A percentile compares a stretch with the other conserved stretches of the same genome.
phyloP scores from a whole-genome alignment of 2,329 filamentous ascomycete genomes.

The Dactylonectria estremocensis region DNA sequence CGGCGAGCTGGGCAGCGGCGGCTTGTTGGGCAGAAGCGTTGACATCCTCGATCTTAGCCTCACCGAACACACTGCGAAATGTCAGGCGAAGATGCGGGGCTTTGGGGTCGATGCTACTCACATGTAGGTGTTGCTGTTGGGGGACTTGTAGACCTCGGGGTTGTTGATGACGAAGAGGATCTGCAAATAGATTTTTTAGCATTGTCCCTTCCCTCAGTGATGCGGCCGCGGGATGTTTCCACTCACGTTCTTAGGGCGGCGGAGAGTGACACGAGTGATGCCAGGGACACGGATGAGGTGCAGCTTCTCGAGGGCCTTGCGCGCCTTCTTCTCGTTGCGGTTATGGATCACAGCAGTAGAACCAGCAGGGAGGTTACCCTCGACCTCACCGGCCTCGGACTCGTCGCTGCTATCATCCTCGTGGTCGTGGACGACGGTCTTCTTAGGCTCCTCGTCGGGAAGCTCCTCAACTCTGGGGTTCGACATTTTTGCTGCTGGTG shows the following conservation, averaged over 20 bases:
- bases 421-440: constrained; percentile 83
- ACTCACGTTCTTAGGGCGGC: constrained; percentile 99
- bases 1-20: constrained; percentile 94
- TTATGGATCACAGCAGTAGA: constrained; percentile 94
- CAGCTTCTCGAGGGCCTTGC: constrained; percentile 99
- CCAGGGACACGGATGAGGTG: constrained; percentile 96
- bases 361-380: constrained; percentile 84
- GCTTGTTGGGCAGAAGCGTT: constrained; percentile 98
- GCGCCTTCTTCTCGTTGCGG: constrained; percentile 99
- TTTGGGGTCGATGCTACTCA: constrained; percentile 66
- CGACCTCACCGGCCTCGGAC: constrained; percentile 86
- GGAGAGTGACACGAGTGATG: constrained; percentile 97
- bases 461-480: constrained; percentile 99
- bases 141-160: constrained; percentile 99
- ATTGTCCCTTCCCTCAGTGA: constrained; percentile 33
- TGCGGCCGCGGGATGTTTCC: constrained; percentile 9
- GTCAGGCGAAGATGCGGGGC: constrained; percentile 24
- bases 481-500: constrained; percentile 80
- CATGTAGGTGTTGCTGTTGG: constrained; percentile 99
- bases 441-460: constrained; percentile 90
- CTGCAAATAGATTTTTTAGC: constrained; percentile 63
- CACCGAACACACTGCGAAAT: constrained; percentile 88
- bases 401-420: constrained; percentile 79
- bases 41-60: constrained; percentile 99
- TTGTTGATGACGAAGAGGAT: constrained; percentile 99